Conservation (phyloP, 257 asterid species). For the Lavandula angustifolia region DNA sequence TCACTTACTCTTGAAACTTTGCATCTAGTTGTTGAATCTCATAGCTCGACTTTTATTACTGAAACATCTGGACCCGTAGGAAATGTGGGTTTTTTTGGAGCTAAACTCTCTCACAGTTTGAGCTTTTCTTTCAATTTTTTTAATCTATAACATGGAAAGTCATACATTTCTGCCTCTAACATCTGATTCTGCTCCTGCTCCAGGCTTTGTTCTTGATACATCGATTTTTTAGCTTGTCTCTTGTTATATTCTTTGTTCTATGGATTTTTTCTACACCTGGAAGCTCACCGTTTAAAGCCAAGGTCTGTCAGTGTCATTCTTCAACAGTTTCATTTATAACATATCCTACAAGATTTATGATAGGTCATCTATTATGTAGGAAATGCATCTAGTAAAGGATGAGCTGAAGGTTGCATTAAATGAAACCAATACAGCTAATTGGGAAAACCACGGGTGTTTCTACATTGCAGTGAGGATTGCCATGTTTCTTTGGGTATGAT, state of each 20-base stretch:
- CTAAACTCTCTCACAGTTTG: not conserved
- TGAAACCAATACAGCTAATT: conserved; percentile 46
- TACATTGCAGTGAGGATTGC: conserved; percentile 77
- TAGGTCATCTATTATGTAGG: conserved; percentile 47
- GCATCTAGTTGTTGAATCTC: not conserved
- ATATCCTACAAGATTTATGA: conserved; percentile 11
- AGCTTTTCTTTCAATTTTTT: not conserved
- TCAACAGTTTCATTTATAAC: conserved; percentile 3
- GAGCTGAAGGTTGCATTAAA: conserved; percentile 66
- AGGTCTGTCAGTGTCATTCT: conserved; percentile 45
- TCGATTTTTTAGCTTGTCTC: conserved; percentile 82
- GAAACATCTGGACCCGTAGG: not conserved
- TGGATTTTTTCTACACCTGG: conserved; percentile 82
- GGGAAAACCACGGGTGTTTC: conserved; percentile 81
- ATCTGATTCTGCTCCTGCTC: conserved; percentile 35
- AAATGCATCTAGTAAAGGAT: conserved; percentile 46
- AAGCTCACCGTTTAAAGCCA: conserved; percentile 47
- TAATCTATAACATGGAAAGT: not conserved
- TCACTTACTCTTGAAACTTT: conserved; percentile 3
- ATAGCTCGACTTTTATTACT: not conserved
- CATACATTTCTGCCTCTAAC: conserved; percentile 29
- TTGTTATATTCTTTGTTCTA: conserved; percentile 74
- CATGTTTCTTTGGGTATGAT: conserved; percentile 90
- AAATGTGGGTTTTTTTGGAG: not conserved
- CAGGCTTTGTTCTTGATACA: conserved; percentile 91